Evolutionary conservation across 1,139 yeast species (phyloP).

Genomic region (Pneumocystis sp.): DNA sequence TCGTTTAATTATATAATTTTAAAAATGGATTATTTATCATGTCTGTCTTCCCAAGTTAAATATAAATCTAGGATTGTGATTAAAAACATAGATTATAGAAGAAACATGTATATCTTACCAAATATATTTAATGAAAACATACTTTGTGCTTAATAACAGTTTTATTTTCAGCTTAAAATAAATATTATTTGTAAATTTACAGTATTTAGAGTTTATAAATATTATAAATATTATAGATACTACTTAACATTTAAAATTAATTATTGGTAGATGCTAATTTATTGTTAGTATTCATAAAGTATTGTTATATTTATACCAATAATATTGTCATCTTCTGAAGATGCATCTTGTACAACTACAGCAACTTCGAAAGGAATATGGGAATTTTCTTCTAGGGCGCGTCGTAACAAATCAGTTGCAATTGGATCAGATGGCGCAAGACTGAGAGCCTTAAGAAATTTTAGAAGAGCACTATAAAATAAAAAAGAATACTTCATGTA

Average conservation of each 20-base stretch:
- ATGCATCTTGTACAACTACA: background rate
- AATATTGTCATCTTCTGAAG: background rate
- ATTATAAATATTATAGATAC: background rate
- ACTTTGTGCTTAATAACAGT: background rate
- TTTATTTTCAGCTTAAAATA: background rate
- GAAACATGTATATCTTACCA: background rate
- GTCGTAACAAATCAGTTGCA: conserved; percentile 61
- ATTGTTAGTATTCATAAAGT: background rate
- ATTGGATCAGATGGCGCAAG: conserved; percentile 69
- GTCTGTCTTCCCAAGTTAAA: too few species aligned
- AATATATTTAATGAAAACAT: background rate
- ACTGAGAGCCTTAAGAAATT: conserved; percentile 36
- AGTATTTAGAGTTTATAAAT: background rate
- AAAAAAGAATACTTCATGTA: conserved; percentile 42
- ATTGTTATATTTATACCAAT: background rate
- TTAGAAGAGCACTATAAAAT: background rate
- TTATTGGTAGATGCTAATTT: background rate
- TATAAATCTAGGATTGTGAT: too few species aligned
- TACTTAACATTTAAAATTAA: background rate
- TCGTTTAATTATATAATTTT: too few species aligned
- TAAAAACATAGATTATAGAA: background rate
- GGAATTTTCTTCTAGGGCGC: conserved; percentile 60
- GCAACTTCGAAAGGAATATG: background rate
- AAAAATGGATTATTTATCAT: too few species aligned
- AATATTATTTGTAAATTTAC: background rate